Evolutionary conservation across 768 basidiomycete species (phyloP).

Genomic region (Fistulinella prunicolor): DNA sequence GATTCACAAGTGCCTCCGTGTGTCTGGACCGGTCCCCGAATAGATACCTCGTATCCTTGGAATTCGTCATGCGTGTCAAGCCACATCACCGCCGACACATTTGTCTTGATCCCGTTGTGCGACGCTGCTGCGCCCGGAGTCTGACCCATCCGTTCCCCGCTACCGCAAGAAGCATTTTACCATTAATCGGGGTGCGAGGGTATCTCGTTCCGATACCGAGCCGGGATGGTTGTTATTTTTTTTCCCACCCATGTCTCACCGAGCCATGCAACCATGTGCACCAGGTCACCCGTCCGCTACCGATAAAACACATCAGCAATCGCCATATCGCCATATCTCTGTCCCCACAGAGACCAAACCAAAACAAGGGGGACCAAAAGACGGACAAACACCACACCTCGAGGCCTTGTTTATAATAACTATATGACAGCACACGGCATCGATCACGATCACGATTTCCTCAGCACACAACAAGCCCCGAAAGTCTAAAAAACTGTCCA

Average conservation of each 20-base stretch:
- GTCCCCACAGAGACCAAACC: neutral
- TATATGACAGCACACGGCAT: no score
- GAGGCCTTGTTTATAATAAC: no score
- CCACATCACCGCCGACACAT: conserved; percentile 11
- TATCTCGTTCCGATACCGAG: conserved; percentile 1
- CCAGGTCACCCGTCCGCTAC: conserved; percentile 21
- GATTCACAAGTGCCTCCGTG: neutral
- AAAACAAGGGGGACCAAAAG: no score
- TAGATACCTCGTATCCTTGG: neutral
- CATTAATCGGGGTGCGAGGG: neutral
- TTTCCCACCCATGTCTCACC: neutral
- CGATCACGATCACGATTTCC: neutral
- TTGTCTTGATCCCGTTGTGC: neutral
- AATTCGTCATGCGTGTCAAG: neutral
- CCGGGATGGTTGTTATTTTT: neutral
- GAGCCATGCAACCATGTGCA: conserved; percentile 13
- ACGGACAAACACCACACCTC: no score
- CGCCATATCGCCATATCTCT: no score
- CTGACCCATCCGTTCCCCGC: conserved; percentile 1
- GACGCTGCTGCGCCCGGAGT: neutral
- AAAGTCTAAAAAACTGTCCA: neutral
- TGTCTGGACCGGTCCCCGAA: no score
- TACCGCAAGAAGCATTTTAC: neutral
- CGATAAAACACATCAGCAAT: neutral
- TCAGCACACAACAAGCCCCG: neutral